Conservation (phyloP, 2,329 filamentous ascomycete species). For the Aspergillus jensenii region DNA sequence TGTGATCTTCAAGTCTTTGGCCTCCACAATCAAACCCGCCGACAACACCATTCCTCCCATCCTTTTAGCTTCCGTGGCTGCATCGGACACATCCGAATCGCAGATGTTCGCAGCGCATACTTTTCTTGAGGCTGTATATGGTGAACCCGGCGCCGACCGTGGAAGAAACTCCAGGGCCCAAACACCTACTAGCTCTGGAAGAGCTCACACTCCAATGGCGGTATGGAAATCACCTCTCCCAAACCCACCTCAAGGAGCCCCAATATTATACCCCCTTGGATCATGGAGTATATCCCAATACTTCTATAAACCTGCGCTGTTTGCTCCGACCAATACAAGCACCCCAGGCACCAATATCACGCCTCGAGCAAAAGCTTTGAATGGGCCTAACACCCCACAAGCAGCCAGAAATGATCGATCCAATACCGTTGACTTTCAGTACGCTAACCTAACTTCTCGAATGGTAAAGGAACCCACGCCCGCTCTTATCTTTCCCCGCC, state of each 20-base stretch:
- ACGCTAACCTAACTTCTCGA: conserved; percentile 39
- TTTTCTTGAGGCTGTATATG: conserved; percentile 78
- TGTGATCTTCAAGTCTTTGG: conserved; percentile 80
- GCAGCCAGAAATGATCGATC: conserved; percentile 26
- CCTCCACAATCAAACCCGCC: conserved; percentile 66
- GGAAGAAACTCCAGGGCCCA: conserved; percentile 64
- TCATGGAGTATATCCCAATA: background rate
- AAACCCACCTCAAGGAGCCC: conserved; percentile 20
- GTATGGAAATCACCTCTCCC: conserved; percentile 41
- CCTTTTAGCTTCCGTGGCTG: conserved; percentile 71
- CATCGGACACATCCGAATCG: conserved; percentile 79
- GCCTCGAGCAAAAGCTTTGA: conserved; percentile 16
- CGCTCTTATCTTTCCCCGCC: conserved; percentile 57
- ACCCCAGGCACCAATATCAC: background rate
- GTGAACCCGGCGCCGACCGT: conserved; percentile 59
- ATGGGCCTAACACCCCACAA: conserved; percentile 14
- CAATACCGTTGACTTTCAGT: conserved; percentile 21
- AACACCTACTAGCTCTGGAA: conserved; percentile 62
- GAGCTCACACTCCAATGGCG: conserved; percentile 45
- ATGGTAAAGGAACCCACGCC: conserved; percentile 57
- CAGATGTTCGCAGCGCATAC: conserved; percentile 69
- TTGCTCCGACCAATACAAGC: background rate
- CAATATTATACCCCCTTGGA: conserved; percentile 14
- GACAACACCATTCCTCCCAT: conserved; percentile 53
- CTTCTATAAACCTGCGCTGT: background rate